Percentiles rank a stretch among this genome's conserved stretches.
Conservation (phyloP, 106 monocot species). For the Gastrodia elata region DNA sequence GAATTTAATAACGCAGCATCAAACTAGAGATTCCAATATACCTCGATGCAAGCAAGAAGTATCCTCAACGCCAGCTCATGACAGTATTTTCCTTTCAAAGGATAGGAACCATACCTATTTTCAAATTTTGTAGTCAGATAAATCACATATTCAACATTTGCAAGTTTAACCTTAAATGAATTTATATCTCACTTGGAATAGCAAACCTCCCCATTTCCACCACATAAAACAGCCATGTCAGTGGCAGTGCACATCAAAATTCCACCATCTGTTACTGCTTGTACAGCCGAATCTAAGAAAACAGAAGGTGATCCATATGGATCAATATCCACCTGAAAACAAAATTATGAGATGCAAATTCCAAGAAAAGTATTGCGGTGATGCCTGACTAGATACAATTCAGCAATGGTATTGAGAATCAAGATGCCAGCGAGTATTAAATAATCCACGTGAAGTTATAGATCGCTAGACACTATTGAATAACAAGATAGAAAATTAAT, state of each 20-base stretch:
- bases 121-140: conserved; percentile 3
- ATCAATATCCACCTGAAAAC: conserved; percentile 81
- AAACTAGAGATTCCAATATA: conserved; percentile 24
- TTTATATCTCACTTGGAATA: conserved; percentile 73
- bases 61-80: conserved; percentile 97
- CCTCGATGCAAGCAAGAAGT: conserved; percentile 94
- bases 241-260: conserved; percentile 94
- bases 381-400: neutral
- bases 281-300: conserved; percentile 89
- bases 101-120: conserved; percentile 83
- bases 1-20: neutral
- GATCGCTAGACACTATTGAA: neutral
- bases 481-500: neutral
- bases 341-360: neutral
- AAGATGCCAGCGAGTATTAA: neutral
- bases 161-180: neutral
- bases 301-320: conserved; percentile 93
- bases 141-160: neutral
- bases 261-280: conserved; percentile 89
- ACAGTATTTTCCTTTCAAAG: conserved; percentile 88
- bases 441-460: neutral
- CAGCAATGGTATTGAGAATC: neutral
- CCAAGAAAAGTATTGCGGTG: neutral
- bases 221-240: conserved; percentile 95
- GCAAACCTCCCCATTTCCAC: conserved; percentile 86